Evolutionary conservation across 352 stramenopile genomes (phyloP).

Genomic region (Phytophthora pisi): DNA sequence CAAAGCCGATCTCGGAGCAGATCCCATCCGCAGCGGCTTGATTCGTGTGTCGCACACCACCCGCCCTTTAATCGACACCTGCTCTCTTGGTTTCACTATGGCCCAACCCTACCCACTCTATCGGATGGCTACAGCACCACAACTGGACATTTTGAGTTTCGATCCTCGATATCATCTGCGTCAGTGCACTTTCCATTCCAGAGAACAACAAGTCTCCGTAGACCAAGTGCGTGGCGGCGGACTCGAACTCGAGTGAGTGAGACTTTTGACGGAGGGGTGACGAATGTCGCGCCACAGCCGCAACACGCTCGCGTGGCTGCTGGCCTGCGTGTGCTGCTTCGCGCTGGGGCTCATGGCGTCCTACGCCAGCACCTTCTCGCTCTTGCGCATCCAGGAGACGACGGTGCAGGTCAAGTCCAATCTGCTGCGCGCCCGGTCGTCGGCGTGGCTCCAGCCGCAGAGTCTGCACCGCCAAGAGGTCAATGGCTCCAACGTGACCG

Average conservation of each 20-base stretch:
- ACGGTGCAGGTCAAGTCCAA: slow-evolving; percentile 2
- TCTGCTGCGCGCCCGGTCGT: slow-evolving; percentile 21
- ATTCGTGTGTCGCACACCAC: slow-evolving; percentile 15
- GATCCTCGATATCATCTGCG: slow-evolving; percentile 1
- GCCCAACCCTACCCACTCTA: background rate
- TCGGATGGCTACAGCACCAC: slow-evolving; percentile 9
- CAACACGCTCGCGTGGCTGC: slow-evolving; percentile 37
- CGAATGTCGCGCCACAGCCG: slow-evolving; percentile 13
- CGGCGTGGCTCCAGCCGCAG: slow-evolving; percentile 9
- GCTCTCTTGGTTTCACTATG: slow-evolving; percentile 18
- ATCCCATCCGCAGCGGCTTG: slow-evolving; percentile 1
- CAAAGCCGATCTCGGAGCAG: slow-evolving; percentile 3
- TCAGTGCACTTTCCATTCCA: slow-evolving; percentile 19
- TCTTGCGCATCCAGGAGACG: slow-evolving; percentile 16
- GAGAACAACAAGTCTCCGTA: background rate
- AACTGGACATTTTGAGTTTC: slow-evolving; percentile 5
- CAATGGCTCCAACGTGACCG: background rate
- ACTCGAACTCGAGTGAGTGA: background rate
- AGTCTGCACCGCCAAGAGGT: slow-evolving; percentile 4
- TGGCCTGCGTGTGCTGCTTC: slow-evolving; percentile 51
- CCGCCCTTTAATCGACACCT: slow-evolving; percentile 10
- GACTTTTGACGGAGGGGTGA: background rate
- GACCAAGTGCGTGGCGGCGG: background rate
- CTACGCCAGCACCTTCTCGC: slow-evolving; percentile 32
- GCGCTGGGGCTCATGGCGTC: slow-evolving; percentile 41